A percentile compares a stretch with the other conserved stretches of the same genome.
Conservation (phyloP, 108 stramenopile genomes). For the Discostella pseudostelligera region DNA sequence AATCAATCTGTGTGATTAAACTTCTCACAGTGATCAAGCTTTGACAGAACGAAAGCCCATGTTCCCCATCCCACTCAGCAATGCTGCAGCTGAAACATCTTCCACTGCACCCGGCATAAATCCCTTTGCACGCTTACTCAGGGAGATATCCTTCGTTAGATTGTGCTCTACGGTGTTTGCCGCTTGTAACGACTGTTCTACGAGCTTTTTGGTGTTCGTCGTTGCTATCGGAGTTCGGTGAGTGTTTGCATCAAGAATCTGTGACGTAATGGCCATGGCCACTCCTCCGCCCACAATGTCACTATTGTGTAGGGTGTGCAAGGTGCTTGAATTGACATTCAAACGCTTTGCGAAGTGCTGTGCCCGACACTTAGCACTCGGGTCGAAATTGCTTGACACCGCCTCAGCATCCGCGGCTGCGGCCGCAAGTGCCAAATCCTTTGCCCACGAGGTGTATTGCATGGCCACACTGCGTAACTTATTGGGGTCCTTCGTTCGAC, state of each 20-base stretch:
- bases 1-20: too few species aligned
- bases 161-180: neutral
- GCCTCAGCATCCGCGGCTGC: constrained; percentile 81
- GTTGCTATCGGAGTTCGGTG: constrained; percentile 4
- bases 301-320: neutral
- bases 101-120: constrained; percentile 25
- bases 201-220: neutral
- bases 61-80: constrained; percentile 21
- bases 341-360: constrained; percentile 36
- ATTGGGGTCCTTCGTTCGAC: constrained; percentile 69
- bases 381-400: constrained; percentile 63
- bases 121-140: constrained; percentile 36
- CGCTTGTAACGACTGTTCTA: neutral
- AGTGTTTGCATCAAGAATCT: constrained; percentile 43
- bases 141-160: constrained; percentile 15
- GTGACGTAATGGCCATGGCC: constrained; percentile 38
- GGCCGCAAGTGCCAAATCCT: constrained; percentile 75
- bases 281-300: constrained; percentile 27
- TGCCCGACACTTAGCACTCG: constrained; percentile 24
- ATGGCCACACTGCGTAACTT: constrained; percentile 68
- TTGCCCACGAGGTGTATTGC: constrained; percentile 82
- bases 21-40: neutral
- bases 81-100: constrained; percentile 11
- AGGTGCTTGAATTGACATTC: neutral
- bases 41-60: constrained; percentile 12